Conservation (phyloP, 495 filamentous ascomycete species). For the Terfezia claveryi region DNA sequence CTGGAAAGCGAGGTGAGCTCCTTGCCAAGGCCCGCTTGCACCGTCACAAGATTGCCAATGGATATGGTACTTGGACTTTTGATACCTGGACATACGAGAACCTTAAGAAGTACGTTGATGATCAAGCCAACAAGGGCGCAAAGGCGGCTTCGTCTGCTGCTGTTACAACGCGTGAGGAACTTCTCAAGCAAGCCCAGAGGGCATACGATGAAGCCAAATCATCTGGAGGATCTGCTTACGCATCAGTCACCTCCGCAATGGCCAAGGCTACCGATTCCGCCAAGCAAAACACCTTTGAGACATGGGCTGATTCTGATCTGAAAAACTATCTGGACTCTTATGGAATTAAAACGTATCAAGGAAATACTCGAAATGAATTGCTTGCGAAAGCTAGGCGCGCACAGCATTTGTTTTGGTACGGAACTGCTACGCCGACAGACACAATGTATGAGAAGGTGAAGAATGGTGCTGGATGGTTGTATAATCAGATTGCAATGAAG, state of each 20-base stretch:
- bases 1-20: conserved; percentile 56
- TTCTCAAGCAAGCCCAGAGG: conserved; percentile 44
- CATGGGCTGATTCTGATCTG: conserved; percentile 61
- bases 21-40: conserved; percentile 49
- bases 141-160: conserved; percentile 32
- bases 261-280: conserved; percentile 42
- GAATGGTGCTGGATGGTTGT: conserved; percentile 40
- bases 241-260: conserved; percentile 53
- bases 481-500: conserved; percentile 26
- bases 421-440: conserved; percentile 27
- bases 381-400: conserved; percentile 35
- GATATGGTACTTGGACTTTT: conserved; percentile 62
- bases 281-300: conserved; percentile 52
- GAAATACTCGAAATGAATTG: conserved; percentile 41
- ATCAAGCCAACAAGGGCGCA: conserved; percentile 44
- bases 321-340: conserved; percentile 67
- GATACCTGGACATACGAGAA: conserved; percentile 64
- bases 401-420: conserved; percentile 34
- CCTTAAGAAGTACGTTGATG: conserved; percentile 48
- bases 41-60: conserved; percentile 47
- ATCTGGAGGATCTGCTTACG: conserved; percentile 42
- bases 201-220: conserved; percentile 31
- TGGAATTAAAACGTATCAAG: conserved; percentile 51
- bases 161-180: conserved; percentile 38
- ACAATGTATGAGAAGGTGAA: conserved; percentile 35